Conservation (phyloP, 2,329 filamentous ascomycete genomes). For the Mariannaea elegans region DNA sequence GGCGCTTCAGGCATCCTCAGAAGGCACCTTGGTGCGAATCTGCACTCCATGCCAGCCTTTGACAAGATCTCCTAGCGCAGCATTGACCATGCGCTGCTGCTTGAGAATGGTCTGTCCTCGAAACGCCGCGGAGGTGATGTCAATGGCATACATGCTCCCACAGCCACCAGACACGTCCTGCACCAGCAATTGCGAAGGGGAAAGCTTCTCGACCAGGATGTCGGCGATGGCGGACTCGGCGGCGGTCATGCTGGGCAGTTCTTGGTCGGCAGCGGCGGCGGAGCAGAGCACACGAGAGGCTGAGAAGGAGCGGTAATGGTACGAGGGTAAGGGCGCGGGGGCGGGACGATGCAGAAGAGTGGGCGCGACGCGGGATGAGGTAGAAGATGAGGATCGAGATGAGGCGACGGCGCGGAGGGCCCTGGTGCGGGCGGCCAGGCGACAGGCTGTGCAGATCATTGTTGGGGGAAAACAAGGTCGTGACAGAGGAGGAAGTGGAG, state of each 20-base stretch:
- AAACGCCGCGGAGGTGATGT: conserved; percentile 78
- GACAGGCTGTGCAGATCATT: conserved; percentile 40
- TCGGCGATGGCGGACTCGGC: conserved; percentile 69
- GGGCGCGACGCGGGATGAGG: conserved; percentile 19
- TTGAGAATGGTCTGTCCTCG: conserved; percentile 76
- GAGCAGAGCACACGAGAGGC: conserved; percentile 4
- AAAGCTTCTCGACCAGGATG: conserved; percentile 58
- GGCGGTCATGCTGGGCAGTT: conserved; percentile 48
- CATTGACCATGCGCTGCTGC: conserved; percentile 84
- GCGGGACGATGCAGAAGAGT: conserved; percentile 12
- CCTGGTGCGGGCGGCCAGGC: conserved; percentile 28
- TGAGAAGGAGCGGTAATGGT: conserved; percentile 15
- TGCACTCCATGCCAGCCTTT: conserved; percentile 87
- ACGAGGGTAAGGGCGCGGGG: conserved; percentile 14
- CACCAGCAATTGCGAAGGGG: conserved; percentile 66
- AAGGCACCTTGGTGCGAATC: conserved; percentile 71
- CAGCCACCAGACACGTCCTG: conserved; percentile 86
- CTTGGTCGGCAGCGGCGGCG: conserved; percentile 23
- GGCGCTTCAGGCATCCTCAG: conserved; percentile 17
- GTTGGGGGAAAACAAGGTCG: neutral
- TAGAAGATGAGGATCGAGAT: neutral
- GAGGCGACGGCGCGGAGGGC: conserved; percentile 30
- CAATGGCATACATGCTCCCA: conserved; percentile 87
- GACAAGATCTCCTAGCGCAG: conserved; percentile 76
- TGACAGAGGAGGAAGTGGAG: neutral